A percentile compares a stretch with the other conserved stretches of the same genome.
Evolutionary conservation across 371 early-diverging fungal species (phyloP).

Genomic region (Mucor saturninus): DNA sequence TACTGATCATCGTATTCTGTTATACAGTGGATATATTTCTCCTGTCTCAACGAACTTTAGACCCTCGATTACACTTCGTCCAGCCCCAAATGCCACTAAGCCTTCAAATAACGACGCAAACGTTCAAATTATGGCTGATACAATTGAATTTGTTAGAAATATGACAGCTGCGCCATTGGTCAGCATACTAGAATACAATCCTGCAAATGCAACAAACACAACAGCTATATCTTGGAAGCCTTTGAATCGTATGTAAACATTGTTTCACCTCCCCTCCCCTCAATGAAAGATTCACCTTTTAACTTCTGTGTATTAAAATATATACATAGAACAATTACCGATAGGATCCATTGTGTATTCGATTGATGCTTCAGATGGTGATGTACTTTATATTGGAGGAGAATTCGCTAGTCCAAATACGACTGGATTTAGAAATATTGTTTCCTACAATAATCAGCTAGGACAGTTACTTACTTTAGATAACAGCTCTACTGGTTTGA

Average conservation of each 20-base stretch:
- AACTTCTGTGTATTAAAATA: neutral
- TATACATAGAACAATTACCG: conserved; percentile 37
- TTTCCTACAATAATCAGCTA: conserved; percentile 30
- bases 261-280: neutral
- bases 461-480: conserved; percentile 24
- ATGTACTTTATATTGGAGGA: conserved; percentile 46
- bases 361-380: conserved; percentile 38
- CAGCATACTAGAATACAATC: conserved; percentile 49
- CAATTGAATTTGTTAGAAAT: conserved; percentile 43
- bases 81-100: conserved; percentile 23
- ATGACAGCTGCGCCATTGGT: conserved; percentile 36
- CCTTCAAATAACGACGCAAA: conserved; percentile 15
- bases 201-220: conserved; percentile 25
- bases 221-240: conserved; percentile 37
- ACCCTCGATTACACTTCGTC: conserved; percentile 32
- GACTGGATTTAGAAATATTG: conserved; percentile 32
- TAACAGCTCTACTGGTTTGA: conserved; percentile 17
- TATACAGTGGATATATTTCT: conserved; percentile 56
- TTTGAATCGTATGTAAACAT: conserved; percentile 28
- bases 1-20: conserved; percentile 45
- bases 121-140: conserved; percentile 40
- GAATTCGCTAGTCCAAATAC: conserved; percentile 29
- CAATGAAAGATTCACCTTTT: neutral
- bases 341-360: conserved; percentile 35
- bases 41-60: conserved; percentile 34